Base-by-base conservation (phyloP, 2,329 filamentous ascomycete genomes). In the Aureobasidium sp. region DNA sequence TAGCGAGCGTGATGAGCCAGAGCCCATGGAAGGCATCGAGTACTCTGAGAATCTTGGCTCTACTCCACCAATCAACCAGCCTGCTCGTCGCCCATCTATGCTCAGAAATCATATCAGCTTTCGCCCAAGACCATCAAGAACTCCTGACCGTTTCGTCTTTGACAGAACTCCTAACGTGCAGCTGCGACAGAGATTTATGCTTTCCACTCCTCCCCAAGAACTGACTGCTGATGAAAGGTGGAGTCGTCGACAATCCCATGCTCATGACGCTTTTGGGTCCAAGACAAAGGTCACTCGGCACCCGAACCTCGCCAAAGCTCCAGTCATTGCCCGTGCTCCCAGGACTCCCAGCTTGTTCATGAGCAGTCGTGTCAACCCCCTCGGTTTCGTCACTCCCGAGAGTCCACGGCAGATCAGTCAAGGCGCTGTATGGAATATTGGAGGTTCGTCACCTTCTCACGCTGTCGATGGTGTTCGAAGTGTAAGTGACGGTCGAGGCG, bases 381-480 rank as follows among this genome's bases (percentile, higher is more conserved):
- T 50, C 27, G 59, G 17, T 17, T 37, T 37, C 46, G n/a, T 39
- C 20, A 44, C 53, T 17, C 26, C 15, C 44, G 29, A 44, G 3
- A 20, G 29, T 13, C 26, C 34, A 8, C 62, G 69, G 56, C 65
- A 66, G 70, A 77, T 84, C 64, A 92, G 88, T 71, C 76, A 80
- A 65, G 87, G 88, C 2, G 82, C 86, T 10, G 81, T 93, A 20
- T 96, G 90, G 90, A 84, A 85, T 20, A 85, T 94, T 12, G 89
- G 90, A 29, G 88, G 89, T n/a, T 71, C 84, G 10, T 82, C 84
- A 55, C 82, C 84, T 13, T 82, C 84, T 55, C 82, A 84, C n/a
- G 76, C 68, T 7, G 69, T 72, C 13, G 71, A 73, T 59, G 72
- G 72, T 15, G 70, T 74, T n/a, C 66, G 69, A 41, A 73, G 71